These are phyloP conservation scores for Colletotrichum sp. DNA, from an alignment of 2,329 filamentous ascomycete genomes.

Conservation along the genomic window DNA sequence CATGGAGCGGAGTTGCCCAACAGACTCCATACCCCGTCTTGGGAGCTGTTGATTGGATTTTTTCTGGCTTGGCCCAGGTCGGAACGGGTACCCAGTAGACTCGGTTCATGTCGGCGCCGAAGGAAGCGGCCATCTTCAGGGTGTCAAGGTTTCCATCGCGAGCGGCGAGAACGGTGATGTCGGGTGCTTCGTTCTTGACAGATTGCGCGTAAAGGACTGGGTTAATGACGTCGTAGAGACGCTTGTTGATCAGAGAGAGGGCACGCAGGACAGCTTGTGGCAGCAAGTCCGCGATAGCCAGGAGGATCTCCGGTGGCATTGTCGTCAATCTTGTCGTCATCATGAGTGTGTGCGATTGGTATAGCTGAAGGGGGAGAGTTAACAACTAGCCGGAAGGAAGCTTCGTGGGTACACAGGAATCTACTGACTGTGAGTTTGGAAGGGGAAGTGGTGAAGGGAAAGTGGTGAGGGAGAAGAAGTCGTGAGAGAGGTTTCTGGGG, in stretches of 20 bases:
- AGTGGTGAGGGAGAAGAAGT: no score
- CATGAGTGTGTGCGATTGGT: fast-evolving
- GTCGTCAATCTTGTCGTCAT: background rate
- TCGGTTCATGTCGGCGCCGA: background rate
- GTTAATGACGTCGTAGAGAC: background rate
- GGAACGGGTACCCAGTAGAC: background rate
- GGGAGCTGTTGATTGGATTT: fast-evolving
- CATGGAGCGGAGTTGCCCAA: background rate
- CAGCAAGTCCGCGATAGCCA: background rate
- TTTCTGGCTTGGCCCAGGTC: fast-evolving
- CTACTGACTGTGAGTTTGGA: no score
- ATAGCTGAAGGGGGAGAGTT: background rate
- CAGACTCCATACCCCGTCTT: fast-evolving
- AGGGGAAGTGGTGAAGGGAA: no score
- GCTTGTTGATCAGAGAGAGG: background rate
- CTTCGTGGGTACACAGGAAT: no score
- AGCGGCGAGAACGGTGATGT: background rate
- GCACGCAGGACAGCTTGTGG: background rate
- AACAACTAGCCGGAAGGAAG: no score
- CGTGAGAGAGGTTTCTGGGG: no score
- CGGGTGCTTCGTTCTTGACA: background rate
- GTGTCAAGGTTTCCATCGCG: background rate
- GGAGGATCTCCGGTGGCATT: background rate
- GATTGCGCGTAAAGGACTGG: background rate
- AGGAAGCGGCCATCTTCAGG: background rate